Conservation (phyloP, 1,139 yeast genomes). For the Scheffersomyces stambukii region DNA sequence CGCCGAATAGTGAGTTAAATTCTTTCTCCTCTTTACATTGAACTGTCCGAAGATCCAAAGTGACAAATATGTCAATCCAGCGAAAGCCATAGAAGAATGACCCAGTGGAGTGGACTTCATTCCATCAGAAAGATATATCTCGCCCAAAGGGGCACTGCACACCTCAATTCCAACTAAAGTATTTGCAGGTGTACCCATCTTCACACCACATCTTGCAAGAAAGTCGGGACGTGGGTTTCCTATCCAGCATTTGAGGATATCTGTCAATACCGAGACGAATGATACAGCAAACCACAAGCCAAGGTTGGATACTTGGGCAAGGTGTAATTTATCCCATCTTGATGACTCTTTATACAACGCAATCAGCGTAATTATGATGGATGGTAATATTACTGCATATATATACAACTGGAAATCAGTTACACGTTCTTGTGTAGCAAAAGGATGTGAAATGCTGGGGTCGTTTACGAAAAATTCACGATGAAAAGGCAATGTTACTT, state of each 20-base stretch:
- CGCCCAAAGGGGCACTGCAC: slow-evolving; percentile 40
- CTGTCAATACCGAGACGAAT: slow-evolving; percentile 25
- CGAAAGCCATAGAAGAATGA: slow-evolving; percentile 42
- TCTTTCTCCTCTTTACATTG: no score
- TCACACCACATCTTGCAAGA: slow-evolving; percentile 38
- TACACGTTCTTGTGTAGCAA: slow-evolving; percentile 40
- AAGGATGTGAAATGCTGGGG: slow-evolving; percentile 41
- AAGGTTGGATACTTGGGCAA: slow-evolving; percentile 19
- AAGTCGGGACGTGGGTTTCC: slow-evolving; percentile 48
- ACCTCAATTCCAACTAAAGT: slow-evolving; percentile 31
- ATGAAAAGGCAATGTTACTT: slow-evolving; percentile 33
- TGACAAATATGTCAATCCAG: slow-evolving; percentile 34
- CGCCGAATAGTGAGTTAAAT: slow-evolving; percentile 2
- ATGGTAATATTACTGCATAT: slow-evolving; percentile 21
- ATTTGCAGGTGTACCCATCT: slow-evolving; percentile 23
- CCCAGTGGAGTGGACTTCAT: slow-evolving; percentile 47
- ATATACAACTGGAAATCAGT: slow-evolving; percentile 24
- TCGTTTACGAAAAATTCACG: slow-evolving; percentile 35
- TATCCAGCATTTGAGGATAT: slow-evolving; percentile 42
- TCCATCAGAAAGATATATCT: slow-evolving; percentile 31
- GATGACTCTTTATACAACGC: slow-evolving; percentile 4
- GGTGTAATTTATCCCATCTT: slow-evolving; percentile 10
- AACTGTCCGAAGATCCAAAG: slow-evolving; percentile 41
- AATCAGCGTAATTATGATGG: slow-evolving; percentile 12
- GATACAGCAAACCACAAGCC: slow-evolving; percentile 22